These are phyloP conservation scores for Glaciozyma martinii DNA, from an alignment of 768 basidiomycete species.

Conservation along the genomic window DNA sequence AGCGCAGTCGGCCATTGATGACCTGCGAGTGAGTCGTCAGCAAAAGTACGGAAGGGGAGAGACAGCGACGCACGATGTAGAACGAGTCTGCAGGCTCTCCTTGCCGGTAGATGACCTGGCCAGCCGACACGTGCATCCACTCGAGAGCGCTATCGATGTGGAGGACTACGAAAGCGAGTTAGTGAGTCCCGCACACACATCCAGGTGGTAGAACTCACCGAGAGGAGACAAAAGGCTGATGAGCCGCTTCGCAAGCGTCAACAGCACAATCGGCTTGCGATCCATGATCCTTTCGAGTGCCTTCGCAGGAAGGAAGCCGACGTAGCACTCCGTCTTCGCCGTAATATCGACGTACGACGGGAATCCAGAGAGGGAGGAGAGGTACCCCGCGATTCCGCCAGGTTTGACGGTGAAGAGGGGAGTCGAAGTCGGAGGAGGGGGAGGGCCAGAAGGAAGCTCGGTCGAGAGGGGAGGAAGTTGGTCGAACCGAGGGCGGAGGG, in stretches of 20 bases:
- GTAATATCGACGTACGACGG: conserved; percentile 93
- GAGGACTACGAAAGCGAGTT: conserved; percentile 51
- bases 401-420: conserved; percentile 85
- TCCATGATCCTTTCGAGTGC: conserved; percentile 85
- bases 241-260: conserved; percentile 91
- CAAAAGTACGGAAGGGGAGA: no score
- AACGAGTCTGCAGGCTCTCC: conserved; percentile 88
- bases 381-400: conserved; percentile 94
- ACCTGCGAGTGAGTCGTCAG: conserved; percentile 38
- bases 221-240: conserved; percentile 90
- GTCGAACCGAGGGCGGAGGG: no score
- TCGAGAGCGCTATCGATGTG: conserved; percentile 96
- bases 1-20: conserved; percentile 88
- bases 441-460: no score
- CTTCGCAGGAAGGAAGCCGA: conserved; percentile 82
- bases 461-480: no score
- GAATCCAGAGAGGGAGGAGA: conserved; percentile 81
- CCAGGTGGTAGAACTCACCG: conserved; percentile 44
- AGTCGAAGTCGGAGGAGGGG: conserved; percentile 25
- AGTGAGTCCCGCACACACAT: no score
- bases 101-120: conserved; percentile 88
- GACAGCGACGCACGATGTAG: conserved; percentile 56
- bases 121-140: conserved; percentile 95
- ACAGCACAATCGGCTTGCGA: conserved; percentile 84
- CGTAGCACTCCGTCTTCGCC: conserved; percentile 97